Evolutionary conservation across 129 eudicot species (phyloP), one percentile per base, ranked within the genome.

Genomic region (Flaveria brownii): DNA sequence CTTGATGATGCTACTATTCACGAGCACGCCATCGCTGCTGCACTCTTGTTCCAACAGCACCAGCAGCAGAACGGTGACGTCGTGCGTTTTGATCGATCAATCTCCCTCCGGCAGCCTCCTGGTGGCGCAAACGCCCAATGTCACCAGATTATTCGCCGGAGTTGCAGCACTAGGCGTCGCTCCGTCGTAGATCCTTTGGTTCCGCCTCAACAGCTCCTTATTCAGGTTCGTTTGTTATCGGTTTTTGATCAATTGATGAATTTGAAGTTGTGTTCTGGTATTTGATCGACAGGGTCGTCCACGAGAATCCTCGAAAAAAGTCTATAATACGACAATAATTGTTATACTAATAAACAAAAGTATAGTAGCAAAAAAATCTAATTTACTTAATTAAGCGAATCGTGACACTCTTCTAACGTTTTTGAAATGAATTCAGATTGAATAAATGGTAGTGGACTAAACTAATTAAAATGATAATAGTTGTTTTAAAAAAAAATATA

Each of bases 1-100:
- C 51, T 72, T 9, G 89, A 88, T 7, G 90, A 88, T 56, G 70
- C 76, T 25, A 66, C 61, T 22, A 76, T 89, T 72, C 89, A 83
- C 13, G 89, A 89, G 56, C 95, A 80, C 33, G 93, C 96, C 25
- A 67, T 89, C 16, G 93, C 97, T n/a, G 96, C 96, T 10, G 97
- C 97, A 65, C 80, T 92, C 16, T 79, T 89, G 2, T 81, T 85
- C 41, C 41, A 30, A 30, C 36, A 36, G 41, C 41, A 36, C 26
- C 95, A 92, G 71, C 81, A 85, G 74, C 91, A 81, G 68, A 85
- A 86, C 70, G 88, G 82, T 67, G 86, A 43, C 8, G 55, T 69
- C 4, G 28, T 71, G 41, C 77, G 85, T 18, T 92, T 89, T 77
- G 96, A 84, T 79, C 90, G 96, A 49, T 89, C 96, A 2, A 36